Evolutionary conservation across 768 basidiomycete genomes (phyloP).

Genomic region (Mycena sanguinolenta): DNA sequence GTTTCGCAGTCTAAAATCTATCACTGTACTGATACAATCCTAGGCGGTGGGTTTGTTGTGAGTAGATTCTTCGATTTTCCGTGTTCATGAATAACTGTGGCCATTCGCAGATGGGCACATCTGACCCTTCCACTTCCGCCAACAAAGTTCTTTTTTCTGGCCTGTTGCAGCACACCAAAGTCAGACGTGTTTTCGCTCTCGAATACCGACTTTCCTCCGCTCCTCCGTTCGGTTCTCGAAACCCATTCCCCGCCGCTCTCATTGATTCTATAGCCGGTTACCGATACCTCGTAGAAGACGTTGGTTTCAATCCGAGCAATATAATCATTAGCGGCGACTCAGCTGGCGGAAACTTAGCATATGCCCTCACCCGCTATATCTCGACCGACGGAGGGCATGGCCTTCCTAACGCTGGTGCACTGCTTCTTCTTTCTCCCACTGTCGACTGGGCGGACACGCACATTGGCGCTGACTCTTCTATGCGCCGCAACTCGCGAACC

Average conservation of each 20-base stretch:
- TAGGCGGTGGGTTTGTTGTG: too few species aligned
- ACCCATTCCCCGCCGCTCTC: constrained; percentile 67
- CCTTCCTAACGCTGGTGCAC: constrained; percentile 41
- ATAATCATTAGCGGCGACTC: constrained; percentile 67
- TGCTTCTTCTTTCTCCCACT: constrained; percentile 53
- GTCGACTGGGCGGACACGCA: constrained; percentile 31
- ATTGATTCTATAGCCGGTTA: constrained; percentile 67
- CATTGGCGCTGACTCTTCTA: too few species aligned
- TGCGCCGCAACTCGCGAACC: constrained; percentile 22
- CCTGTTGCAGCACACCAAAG: constrained; percentile 25
- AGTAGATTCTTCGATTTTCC: too few species aligned
- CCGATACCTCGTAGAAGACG: constrained; percentile 58
- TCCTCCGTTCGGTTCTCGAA: constrained; percentile 41
- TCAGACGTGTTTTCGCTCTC: constrained; percentile 50
- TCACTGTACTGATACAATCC: too few species aligned
- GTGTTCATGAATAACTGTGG: too few species aligned
- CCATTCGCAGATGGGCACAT: constrained; percentile 39
- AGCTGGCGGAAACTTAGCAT: constrained; percentile 65
- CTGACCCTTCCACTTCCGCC: constrained; percentile 25
- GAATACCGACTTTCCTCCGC: constrained; percentile 62
- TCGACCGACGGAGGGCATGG: constrained; percentile 3
- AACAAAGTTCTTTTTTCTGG: constrained; percentile 29
- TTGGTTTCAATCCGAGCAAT: constrained; percentile 56
- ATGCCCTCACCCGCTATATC: constrained; percentile 55
- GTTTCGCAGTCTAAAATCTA: too few species aligned